These are phyloP conservation scores for Sphenostylis stenocarpa DNA, from an alignment of 306 rosid species.

Conservation along the genomic window DNA sequence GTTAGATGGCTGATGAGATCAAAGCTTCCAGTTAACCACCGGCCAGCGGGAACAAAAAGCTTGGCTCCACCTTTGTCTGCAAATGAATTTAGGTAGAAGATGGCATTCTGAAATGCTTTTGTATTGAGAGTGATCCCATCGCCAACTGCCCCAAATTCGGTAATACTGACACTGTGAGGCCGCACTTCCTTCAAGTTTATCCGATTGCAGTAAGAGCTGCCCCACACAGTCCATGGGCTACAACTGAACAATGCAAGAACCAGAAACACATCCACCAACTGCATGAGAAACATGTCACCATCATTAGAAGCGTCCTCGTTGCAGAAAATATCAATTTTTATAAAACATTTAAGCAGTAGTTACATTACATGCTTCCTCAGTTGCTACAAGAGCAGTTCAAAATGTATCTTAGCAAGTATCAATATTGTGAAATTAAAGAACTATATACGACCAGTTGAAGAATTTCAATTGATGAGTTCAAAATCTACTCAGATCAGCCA, in stretches of 20 bases:
- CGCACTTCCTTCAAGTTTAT: constrained; percentile 41
- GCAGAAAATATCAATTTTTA: not conserved
- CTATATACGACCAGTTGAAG: not conserved
- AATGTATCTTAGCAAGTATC: constrained; percentile 3
- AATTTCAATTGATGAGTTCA: not conserved
- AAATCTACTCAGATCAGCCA: constrained; percentile 24
- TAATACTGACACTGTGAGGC: constrained; percentile 70
- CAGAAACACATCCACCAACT: constrained; percentile 63
- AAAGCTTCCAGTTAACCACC: constrained; percentile 84
- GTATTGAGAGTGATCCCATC: constrained; percentile 81
- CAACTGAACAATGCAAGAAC: constrained; percentile 52
- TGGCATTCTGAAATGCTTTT: constrained; percentile 75
- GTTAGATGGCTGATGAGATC: constrained; percentile 75
- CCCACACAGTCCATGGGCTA: constrained; percentile 54
- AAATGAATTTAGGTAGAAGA: constrained; percentile 73
- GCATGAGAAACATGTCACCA: constrained; percentile 34
- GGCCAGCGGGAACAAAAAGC: constrained; percentile 81
- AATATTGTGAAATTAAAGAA: not conserved
- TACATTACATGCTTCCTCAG: constrained; percentile 11
- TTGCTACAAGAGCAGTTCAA: not conserved
- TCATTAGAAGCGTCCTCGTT: not conserved
- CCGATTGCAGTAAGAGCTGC: constrained; percentile 59
- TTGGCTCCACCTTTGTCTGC: constrained; percentile 79
- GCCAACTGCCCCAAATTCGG: constrained; percentile 80
- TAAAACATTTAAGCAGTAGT: not conserved